A percentile compares a stretch with the other conserved stretches of the same genome.
Evolutionary conservation across 164 flowering plant species (phyloP).

Genomic region (Liriodendron chinense): DNA sequence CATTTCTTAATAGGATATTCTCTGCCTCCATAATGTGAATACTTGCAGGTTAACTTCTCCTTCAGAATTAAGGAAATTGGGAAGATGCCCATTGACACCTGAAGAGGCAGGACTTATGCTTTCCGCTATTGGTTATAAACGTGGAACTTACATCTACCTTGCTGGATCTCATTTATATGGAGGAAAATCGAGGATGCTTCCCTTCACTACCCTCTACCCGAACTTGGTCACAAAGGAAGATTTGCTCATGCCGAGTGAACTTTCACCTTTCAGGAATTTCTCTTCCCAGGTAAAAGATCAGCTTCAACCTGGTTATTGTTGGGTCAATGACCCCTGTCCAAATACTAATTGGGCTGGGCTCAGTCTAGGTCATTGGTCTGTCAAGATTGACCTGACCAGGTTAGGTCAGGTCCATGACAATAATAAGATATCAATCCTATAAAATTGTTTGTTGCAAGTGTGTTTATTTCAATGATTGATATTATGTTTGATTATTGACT

Average conservation of each 20-base stretch:
- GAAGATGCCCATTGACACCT: constrained; percentile 93
- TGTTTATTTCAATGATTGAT: too few species aligned
- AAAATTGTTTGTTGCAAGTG: too few species aligned
- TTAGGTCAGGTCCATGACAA: too few species aligned
- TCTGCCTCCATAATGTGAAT: constrained; percentile 1
- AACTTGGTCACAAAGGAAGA: constrained; percentile 87
- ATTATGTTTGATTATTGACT: too few species aligned
- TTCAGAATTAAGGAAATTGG: constrained; percentile 55
- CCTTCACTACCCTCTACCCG: constrained; percentile 71
- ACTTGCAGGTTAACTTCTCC: constrained; percentile 61
- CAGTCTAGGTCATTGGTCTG: too few species aligned
- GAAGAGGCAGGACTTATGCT: constrained; percentile 97
- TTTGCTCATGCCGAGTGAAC: constrained; percentile 78
- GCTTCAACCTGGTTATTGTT: too few species aligned
- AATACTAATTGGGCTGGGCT: too few species aligned
- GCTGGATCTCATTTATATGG: constrained; percentile 92
- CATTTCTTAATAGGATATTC: background rate
- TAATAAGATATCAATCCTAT: too few species aligned
- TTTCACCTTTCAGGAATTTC: constrained; percentile 79
- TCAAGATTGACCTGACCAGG: too few species aligned
- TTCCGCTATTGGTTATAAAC: constrained; percentile 67
- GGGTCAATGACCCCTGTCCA: too few species aligned
- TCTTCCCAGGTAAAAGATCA: constrained; percentile 75
- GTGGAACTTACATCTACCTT: constrained; percentile 66
- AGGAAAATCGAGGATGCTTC: constrained; percentile 64